Evolutionary conservation across 148 eudicot species (phyloP).

Genomic region (Camellia sinensis): DNA sequence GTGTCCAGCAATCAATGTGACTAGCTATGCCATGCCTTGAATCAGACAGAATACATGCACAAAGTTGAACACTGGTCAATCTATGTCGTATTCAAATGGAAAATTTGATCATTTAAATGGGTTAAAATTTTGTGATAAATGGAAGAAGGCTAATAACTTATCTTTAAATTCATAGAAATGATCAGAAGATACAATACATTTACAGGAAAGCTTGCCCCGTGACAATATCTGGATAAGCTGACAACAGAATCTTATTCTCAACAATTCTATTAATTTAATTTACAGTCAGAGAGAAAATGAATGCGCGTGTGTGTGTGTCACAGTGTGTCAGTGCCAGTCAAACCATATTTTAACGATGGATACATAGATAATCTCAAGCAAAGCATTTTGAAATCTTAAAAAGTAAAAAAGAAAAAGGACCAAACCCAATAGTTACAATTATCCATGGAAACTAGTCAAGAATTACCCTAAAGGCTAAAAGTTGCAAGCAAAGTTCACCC

Average conservation of each 20-base stretch:
- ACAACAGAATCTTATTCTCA: constrained; percentile 3
- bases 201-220: neutral
- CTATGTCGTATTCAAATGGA: neutral
- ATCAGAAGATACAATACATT: neutral
- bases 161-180: neutral
- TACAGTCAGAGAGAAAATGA: neutral
- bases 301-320: neutral
- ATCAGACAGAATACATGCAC: neutral
- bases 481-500: neutral
- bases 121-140: neutral
- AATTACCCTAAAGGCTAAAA: neutral
- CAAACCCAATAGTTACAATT: neutral
- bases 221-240: neutral
- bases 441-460: neutral
- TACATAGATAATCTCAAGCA: neutral
- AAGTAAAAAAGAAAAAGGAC: neutral
- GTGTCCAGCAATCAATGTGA: neutral
- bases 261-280: neutral
- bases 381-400: neutral
- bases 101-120: neutral
- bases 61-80: neutral
- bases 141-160: neutral
- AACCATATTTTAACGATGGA: neutral
- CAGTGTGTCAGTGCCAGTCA: neutral
- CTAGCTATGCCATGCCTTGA: neutral